Evolutionary conservation across 768 basidiomycete species (phyloP).

Genomic region (Saitozyma sp.): DNA sequence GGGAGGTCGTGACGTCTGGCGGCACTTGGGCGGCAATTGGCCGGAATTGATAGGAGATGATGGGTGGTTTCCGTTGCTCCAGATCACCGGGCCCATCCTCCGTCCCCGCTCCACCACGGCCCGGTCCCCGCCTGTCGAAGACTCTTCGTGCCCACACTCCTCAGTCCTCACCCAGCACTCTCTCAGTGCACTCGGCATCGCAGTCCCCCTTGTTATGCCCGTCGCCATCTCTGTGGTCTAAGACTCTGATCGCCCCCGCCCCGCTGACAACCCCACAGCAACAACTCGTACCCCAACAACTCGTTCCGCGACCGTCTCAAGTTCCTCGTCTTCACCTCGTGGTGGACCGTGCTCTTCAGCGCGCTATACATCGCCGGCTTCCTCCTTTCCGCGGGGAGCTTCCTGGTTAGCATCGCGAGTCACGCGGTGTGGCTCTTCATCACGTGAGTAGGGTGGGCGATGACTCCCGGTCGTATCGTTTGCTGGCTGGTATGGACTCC

Average conservation of each 20-base stretch:
- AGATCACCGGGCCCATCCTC: no score
- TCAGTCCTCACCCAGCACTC: no score
- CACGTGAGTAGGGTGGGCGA: slow-evolving; percentile 40
- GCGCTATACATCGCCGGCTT: slow-evolving; percentile 44
- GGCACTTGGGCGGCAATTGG: no score
- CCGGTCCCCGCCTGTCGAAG: no score
- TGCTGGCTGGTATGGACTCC: not conserved
- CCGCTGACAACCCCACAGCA: slow-evolving; percentile 12
- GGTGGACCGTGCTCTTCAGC: slow-evolving; percentile 52
- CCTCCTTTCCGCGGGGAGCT: slow-evolving; percentile 27
- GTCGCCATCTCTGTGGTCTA: no score
- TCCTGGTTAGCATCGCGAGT: slow-evolving; percentile 42
- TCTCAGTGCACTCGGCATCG: no score
- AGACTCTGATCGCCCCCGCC: not conserved
- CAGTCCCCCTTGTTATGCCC: no score
- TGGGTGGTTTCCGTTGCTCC: no score
- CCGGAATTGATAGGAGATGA: no score
- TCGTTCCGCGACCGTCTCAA: slow-evolving; percentile 42
- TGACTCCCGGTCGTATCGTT: not conserved
- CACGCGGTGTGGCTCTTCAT: slow-evolving; percentile 44
- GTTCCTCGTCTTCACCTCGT: slow-evolving; percentile 51
- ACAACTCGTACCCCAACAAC: slow-evolving; percentile 43
- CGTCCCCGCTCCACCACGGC: no score
- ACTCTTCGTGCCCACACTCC: no score
- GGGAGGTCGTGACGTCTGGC: no score